Base-by-base conservation (phyloP, 1,139 yeast genomes). In the Magnusiomyces paraingens region DNA sequence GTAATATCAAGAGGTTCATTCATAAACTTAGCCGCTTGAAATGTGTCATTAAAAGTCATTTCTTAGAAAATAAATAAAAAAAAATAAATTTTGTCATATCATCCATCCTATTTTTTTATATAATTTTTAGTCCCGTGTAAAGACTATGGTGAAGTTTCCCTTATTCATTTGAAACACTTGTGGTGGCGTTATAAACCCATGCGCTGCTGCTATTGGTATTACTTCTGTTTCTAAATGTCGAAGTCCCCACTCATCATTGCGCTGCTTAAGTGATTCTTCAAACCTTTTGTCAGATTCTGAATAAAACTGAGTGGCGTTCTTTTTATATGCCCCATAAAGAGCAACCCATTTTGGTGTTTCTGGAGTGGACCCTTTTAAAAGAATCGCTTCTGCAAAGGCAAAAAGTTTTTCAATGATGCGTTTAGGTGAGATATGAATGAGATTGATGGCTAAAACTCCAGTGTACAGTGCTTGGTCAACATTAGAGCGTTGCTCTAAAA, bases 241-340 rank as follows among this genome's bases (percentile, higher is more conserved):
- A 3, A 51, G 38, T 2, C 53, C 53, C 53, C 53, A 51, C 18
- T 39, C 42, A 3, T 14, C n/a, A 20, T 51, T 32, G 11, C 53
- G 40, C 1, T 26, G 17, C 35, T 40, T 47, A 15, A 51, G 22
- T 1, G 50, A 51, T 29, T 39, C 42, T 11, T 51, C 53, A 47
- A 51, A 51, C 15, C 21, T 5, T 26, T 26, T 15, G 21, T 51
- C 53, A 4, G 46, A 29, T 17, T 51, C 36, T 14, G 42, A 46
- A 18, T 44, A 38, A 46, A 46, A 51, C 18, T 32, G 14, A 38
- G 50, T 29, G 21, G 46, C 22, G n/a, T 42, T 18, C 12, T 26
- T 47, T 29, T 17, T 17, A 11, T 12, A 39, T 21, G 47, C 50
- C 14, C 42, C 35, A n/a, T 46, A 49, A 40, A 51, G 41, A 3